phyloP scores from a whole-genome alignment of 768 basidiomycete species.

The Suillus subaureus region DNA sequence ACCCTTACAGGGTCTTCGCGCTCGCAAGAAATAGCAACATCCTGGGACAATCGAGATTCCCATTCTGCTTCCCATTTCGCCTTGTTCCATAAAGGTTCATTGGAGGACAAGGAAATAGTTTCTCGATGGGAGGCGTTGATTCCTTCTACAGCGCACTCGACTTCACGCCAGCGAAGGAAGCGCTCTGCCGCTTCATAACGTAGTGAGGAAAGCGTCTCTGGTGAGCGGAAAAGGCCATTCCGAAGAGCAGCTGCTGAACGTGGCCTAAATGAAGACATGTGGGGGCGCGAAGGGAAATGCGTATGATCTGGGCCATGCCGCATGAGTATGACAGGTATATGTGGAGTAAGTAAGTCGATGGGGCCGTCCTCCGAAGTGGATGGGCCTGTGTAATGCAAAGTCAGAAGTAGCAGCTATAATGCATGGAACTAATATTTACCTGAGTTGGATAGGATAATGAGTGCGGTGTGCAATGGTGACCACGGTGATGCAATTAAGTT shows the following conservation, averaged over 20 bases:
- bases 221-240: constrained; percentile 62
- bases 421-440: constrained; percentile 35
- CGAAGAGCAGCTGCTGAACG: constrained; percentile 53
- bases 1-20: constrained; percentile 40
- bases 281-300: constrained; percentile 29
- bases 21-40: constrained; percentile 53
- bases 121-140: constrained; percentile 38
- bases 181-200: constrained; percentile 69
- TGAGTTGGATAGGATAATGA: constrained; percentile 54
- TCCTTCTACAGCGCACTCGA: constrained; percentile 56
- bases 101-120: constrained; percentile 24
- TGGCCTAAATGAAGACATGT: constrained; percentile 62
- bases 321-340: constrained; percentile 61
- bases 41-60: constrained; percentile 59
- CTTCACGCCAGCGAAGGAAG: constrained; percentile 73
- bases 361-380: constrained; percentile 43
- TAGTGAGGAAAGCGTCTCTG: constrained; percentile 57
- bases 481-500: constrained; percentile 59
- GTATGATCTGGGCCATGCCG: constrained; percentile 41
- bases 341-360: constrained; percentile 49
- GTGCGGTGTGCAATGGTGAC: constrained; percentile 61
- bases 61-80: constrained; percentile 69
- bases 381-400: constrained; percentile 26
- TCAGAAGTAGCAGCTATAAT: constrained; percentile 4
- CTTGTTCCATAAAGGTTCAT: constrained; percentile 52